Percentiles rank a stretch among this genome's conserved stretches.
Evolutionary conservation across 2,329 filamentous ascomycete genomes (phyloP).

Genomic region (Ophiostoma ulmi): DNA sequence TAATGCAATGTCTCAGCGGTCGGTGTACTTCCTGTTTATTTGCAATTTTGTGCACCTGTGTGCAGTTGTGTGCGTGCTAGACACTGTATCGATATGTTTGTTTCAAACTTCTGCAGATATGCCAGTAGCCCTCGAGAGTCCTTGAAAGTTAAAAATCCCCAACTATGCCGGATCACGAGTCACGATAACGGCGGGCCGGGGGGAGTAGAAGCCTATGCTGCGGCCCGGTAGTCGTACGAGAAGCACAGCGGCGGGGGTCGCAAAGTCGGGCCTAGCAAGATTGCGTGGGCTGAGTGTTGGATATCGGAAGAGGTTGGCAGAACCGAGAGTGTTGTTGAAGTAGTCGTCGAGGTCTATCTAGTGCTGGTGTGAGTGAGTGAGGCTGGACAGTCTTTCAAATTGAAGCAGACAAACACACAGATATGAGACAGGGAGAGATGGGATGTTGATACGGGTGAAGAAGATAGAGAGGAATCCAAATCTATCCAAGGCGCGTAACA

Average conservation of each 20-base stretch:
- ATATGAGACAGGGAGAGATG: conserved; percentile 3
- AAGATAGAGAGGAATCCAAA: neutral
- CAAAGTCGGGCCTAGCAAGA: neutral
- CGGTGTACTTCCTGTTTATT: conserved; percentile 3
- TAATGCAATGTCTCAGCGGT: conserved; percentile 17
- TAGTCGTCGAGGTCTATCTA: neutral
- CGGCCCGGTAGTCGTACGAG: conserved; percentile 19
- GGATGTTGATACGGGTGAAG: neutral
- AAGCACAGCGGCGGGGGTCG: conserved; percentile 16
- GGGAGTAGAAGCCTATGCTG: conserved; percentile 11
- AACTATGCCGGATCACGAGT: neutral
- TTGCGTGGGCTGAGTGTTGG: neutral
- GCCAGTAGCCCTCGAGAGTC: neutral
- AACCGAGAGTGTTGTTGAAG: neutral
- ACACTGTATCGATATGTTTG: neutral
- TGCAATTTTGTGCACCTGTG: neutral
- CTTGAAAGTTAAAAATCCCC: neutral
- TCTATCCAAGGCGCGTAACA: conserved; percentile 12
- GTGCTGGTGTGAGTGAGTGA: neutral
- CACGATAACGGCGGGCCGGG: neutral
- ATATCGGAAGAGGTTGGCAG: neutral
- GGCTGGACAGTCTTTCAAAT: neutral
- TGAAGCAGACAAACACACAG: neutral
- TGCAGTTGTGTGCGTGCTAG: neutral
- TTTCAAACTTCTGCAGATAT: neutral